Conservation (phyloP, 2,329 filamentous ascomycete genomes). For the Colletotrichum lindemuthianum region DNA sequence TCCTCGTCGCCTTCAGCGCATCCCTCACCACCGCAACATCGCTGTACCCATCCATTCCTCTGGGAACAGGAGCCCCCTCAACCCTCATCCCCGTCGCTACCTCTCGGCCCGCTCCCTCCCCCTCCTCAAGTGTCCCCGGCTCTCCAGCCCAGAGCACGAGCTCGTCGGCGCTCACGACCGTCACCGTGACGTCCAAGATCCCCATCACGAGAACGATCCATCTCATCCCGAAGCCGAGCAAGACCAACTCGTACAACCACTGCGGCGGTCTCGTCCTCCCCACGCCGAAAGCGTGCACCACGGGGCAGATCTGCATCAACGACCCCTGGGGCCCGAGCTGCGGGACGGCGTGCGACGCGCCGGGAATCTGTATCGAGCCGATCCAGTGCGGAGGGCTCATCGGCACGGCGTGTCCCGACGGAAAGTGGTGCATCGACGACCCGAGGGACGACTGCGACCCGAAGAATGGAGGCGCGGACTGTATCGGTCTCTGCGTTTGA, state of each 20-base stretch:
- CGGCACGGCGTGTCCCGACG: slow-evolving; percentile 40
- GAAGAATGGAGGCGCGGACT: slow-evolving; percentile 43
- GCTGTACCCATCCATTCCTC: too few species aligned
- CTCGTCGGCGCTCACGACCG: too few species aligned
- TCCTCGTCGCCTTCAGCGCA: not conserved
- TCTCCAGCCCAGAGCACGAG: too few species aligned
- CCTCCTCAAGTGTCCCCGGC: too few species aligned
- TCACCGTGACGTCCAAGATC: slow-evolving; percentile 6
- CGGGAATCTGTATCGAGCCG: slow-evolving; percentile 45
- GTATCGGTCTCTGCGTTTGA: slow-evolving; percentile 45
- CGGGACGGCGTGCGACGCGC: slow-evolving; percentile 48
- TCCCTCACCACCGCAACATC: not conserved
- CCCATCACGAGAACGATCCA: slow-evolving; percentile 10
- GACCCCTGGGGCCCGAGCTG: slow-evolving; percentile 46
- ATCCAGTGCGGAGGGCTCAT: slow-evolving; percentile 41
- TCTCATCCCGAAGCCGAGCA: slow-evolving; percentile 1
- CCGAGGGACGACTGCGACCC: slow-evolving; percentile 43
- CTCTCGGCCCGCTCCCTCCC: not conserved
- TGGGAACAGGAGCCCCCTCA: not conserved
- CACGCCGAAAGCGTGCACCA: slow-evolving; percentile 41
- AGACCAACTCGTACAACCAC: slow-evolving; percentile 39
- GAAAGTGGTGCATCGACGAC: slow-evolving; percentile 43
- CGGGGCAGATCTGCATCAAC: slow-evolving; percentile 43
- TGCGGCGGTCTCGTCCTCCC: slow-evolving; percentile 45
- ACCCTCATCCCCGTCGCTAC: not conserved